These are phyloP conservation scores for Salisapilia sapeloensis DNA, from an alignment of 352 stramenopile genomes.

Conservation along the genomic window DNA sequence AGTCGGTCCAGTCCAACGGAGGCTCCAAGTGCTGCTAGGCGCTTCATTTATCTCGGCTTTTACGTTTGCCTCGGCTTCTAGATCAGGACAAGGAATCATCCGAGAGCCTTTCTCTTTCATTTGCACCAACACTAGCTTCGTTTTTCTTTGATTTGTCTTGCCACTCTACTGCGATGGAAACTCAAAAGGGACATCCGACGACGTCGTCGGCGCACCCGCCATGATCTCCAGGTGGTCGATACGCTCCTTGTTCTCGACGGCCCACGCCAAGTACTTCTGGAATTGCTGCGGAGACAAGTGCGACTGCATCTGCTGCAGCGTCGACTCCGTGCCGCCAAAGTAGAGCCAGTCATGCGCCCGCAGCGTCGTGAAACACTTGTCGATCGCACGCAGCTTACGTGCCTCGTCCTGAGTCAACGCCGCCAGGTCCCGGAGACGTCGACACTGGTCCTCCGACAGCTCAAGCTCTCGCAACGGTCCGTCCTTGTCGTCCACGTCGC, in stretches of 20 bases:
- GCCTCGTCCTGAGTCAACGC: constrained; percentile 37
- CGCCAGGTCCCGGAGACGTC: constrained; percentile 24
- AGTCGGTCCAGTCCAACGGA: constrained; percentile 45
- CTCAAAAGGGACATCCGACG: too few species aligned
- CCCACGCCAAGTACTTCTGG: constrained; percentile 70
- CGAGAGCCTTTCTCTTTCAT: too few species aligned
- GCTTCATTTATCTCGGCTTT: constrained; percentile 26
- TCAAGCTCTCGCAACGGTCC: constrained; percentile 26
- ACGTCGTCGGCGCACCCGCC: too few species aligned
- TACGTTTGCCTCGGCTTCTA: too few species aligned
- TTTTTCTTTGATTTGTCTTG: too few species aligned
- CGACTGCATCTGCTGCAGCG: constrained; percentile 59
- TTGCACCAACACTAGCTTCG: too few species aligned
- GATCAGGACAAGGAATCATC: too few species aligned
- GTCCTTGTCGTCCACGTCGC: constrained; percentile 28
- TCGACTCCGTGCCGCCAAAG: constrained; percentile 61
- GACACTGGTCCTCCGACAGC: constrained; percentile 55
- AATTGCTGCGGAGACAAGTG: constrained; percentile 73
- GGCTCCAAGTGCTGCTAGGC: constrained; percentile 76
- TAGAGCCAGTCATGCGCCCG: constrained; percentile 76
- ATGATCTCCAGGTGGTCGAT: constrained; percentile 58
- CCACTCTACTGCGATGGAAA: too few species aligned
- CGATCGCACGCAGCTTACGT: constrained; percentile 58
- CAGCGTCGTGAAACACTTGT: constrained; percentile 75
- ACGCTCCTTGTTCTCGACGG: constrained; percentile 42